Percentiles rank a stretch among this genome's conserved stretches.
phyloP scores from a whole-genome alignment of 805 yeast genomes.

The Candida xyloterini region DNA sequence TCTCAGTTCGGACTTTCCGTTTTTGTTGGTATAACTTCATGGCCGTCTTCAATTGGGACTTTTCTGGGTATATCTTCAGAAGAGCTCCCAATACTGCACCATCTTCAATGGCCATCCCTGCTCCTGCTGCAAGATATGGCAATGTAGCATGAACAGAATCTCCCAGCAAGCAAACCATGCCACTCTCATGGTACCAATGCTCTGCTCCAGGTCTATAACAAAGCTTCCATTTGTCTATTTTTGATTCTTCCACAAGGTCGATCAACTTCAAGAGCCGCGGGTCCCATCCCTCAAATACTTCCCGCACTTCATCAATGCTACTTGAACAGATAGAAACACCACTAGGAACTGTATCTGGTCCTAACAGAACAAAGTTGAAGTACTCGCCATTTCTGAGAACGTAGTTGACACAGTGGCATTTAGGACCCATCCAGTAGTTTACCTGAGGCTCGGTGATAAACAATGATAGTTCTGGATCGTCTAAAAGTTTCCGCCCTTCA shows the following conservation, averaged over 20 bases:
- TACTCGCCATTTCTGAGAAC: conserved; percentile 28
- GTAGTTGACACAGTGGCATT: conserved; percentile 31
- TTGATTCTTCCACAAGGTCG: conserved; percentile 15
- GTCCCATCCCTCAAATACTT: conserved; percentile 30
- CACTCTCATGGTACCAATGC: conserved; percentile 29
- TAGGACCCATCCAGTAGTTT: conserved; percentile 35
- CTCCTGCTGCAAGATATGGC: conserved; percentile 35
- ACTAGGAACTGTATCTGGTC: conserved; percentile 30
- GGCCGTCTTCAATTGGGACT: conserved; percentile 22
- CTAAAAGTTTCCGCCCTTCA: conserved; percentile 13
- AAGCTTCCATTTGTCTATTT: conserved; percentile 30
- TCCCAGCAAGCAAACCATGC: conserved; percentile 29
- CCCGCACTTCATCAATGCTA: conserved; percentile 25
- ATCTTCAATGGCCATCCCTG: conserved; percentile 35
- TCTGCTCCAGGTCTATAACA: conserved; percentile 27
- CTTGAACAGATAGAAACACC: conserved; percentile 23
- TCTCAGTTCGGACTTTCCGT: conserved; percentile 28
- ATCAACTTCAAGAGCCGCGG: conserved; percentile 26
- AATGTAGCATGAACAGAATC: conserved; percentile 36
- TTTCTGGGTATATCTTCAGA: conserved; percentile 19
- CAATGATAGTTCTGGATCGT: conserved; percentile 22
- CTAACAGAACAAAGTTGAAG: conserved; percentile 31
- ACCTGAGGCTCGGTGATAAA: conserved; percentile 26
- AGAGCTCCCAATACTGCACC: conserved; percentile 31
- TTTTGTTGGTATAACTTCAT: conserved; percentile 20